phyloP scores from a whole-genome alignment of 495 filamentous ascomycete genomes.

The Elasticomyces elasticus region DNA sequence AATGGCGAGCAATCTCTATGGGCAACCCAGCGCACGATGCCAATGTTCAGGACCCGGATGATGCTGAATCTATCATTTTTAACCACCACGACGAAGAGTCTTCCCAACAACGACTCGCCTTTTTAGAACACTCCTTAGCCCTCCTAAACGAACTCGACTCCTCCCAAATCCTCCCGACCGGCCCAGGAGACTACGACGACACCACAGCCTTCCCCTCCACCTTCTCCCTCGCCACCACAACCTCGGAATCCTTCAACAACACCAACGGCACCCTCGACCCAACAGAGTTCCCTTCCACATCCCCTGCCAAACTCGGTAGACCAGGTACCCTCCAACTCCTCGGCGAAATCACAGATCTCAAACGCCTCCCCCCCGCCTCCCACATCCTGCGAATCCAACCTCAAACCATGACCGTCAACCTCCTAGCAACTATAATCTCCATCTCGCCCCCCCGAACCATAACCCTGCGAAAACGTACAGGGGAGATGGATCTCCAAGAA shows the following conservation, averaged over 20 bases:
- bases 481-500: constrained; percentile 54
- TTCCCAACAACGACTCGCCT: constrained; percentile 24
- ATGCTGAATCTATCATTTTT: background rate
- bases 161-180: constrained; percentile 41
- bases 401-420: constrained; percentile 67
- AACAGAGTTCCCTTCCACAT: background rate
- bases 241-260: background rate
- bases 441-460: constrained; percentile 56
- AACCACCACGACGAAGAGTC: background rate
- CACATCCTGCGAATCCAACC: constrained; percentile 61
- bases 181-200: background rate
- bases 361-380: constrained; percentile 57
- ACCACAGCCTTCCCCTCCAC: constrained; percentile 8
- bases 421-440: constrained; percentile 69
- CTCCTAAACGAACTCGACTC: constrained; percentile 48
- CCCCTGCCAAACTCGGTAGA: background rate
- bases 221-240: constrained; percentile 22
- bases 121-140: constrained; percentile 64
- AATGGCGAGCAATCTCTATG: constrained; percentile 7
- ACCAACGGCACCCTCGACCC: constrained; percentile 1
- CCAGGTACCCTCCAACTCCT: background rate
- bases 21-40: background rate
- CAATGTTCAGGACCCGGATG: background rate
- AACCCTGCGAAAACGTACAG: constrained; percentile 38
- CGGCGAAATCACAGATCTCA: constrained; percentile 41